Conservation (phyloP, 2,329 filamentous ascomycete species). For the Pseudohalonectria lignicola region DNA sequence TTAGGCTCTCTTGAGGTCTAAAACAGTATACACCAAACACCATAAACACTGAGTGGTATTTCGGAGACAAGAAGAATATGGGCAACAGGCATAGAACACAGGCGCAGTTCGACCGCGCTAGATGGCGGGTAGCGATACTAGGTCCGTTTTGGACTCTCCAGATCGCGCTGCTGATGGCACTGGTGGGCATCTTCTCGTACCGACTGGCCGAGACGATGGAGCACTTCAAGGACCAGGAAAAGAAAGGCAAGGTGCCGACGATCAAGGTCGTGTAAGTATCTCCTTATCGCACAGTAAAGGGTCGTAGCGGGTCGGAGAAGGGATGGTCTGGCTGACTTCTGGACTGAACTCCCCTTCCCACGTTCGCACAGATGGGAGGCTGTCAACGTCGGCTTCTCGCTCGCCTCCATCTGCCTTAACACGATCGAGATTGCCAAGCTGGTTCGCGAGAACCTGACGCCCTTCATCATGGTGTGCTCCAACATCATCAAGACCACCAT, state of each 20-base stretch:
- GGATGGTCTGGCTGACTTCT: too few relatives aligned
- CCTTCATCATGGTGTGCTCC: slow-evolving; percentile 40
- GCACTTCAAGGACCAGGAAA: slow-evolving; percentile 27
- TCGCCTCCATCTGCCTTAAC: slow-evolving; percentile 32
- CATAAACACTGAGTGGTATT: too few relatives aligned
- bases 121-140: slow-evolving; percentile 37
- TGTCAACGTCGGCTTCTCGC: slow-evolving; percentile 37
- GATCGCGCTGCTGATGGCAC: slow-evolving; percentile 28
- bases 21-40: too few relatives aligned
- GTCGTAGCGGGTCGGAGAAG: background rate
- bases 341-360: too few relatives aligned
- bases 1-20: too few relatives aligned
- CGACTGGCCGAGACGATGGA: slow-evolving; percentile 35
- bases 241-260: slow-evolving; percentile 24
- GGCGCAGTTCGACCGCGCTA: slow-evolving; percentile 38
- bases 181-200: slow-evolving; percentile 42
- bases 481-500: slow-evolving; percentile 38
- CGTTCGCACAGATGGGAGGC: slow-evolving; percentile 47
- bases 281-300: background rate
- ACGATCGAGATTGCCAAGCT: slow-evolving; percentile 28
- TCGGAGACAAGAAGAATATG: too few relatives aligned
- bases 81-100: too few relatives aligned
- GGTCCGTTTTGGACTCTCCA: slow-evolving; percentile 40
- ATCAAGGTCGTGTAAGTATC: slow-evolving; percentile 39
- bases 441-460: slow-evolving; percentile 37